Evolutionary conservation across 345 rosid species (phyloP).

Genomic region (Bruguiera parviflora): DNA sequence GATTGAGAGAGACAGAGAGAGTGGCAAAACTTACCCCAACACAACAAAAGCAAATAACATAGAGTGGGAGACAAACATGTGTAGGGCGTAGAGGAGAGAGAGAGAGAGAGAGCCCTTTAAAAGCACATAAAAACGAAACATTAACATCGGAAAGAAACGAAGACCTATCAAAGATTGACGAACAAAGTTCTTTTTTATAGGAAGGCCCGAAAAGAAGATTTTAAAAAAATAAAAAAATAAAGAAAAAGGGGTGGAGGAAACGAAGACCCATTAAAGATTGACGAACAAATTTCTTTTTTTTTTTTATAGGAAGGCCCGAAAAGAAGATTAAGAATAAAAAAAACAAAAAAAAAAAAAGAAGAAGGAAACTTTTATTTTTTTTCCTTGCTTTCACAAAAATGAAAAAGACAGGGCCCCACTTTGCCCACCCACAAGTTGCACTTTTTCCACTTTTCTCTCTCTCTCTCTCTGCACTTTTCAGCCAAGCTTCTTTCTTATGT

Average conservation of each 20-base stretch:
- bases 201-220: too few relatives aligned
- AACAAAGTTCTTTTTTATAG: too few relatives aligned
- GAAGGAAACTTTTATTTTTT: neutral
- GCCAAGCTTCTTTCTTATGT: conserved; percentile 24
- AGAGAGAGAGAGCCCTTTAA: neutral
- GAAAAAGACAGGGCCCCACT: conserved; percentile 63
- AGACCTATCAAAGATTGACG: too few relatives aligned
- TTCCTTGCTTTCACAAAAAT: conserved; percentile 25
- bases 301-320: too few relatives aligned
- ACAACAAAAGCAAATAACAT: neutral
- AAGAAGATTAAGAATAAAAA: too few relatives aligned
- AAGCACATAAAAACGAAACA: too few relatives aligned
- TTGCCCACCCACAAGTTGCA: conserved; percentile 18
- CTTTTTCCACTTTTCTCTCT: conserved; percentile 19
- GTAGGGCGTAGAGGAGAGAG: neutral
- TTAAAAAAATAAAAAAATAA: too few relatives aligned
- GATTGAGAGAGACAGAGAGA: neutral
- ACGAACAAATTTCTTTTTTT: too few relatives aligned
- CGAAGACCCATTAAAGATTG: too few relatives aligned
- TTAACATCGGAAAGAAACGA: too few relatives aligned
- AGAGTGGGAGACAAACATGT: neutral
- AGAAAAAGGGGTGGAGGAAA: too few relatives aligned
- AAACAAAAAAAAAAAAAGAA: too few relatives aligned
- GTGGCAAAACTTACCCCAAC: neutral
- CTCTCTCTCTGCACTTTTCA: conserved; percentile 14